A percentile compares a stretch with the other conserved stretches of the same genome.
These are phyloP conservation scores for Cymbopogon flexuosus DNA, from an alignment of 202 grass and related monocot species.

Conservation along the genomic window DNA sequence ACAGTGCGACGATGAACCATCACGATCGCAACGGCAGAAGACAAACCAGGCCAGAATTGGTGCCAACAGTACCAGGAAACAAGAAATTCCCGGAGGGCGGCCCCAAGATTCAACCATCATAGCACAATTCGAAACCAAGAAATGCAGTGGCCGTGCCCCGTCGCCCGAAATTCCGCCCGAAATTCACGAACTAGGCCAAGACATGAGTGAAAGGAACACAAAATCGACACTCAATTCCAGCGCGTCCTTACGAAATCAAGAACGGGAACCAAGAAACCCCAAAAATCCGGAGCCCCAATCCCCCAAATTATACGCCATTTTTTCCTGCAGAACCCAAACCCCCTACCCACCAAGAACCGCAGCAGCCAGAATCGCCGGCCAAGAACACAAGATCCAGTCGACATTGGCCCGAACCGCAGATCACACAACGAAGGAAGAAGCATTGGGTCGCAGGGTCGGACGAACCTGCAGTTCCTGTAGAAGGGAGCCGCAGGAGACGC, in stretches of 20 bases:
- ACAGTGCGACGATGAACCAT: background rate
- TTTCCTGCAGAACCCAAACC: background rate
- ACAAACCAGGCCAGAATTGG: background rate
- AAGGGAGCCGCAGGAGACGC: slow-evolving; percentile 58
- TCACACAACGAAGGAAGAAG: background rate
- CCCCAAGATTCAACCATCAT: background rate
- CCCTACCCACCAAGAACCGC: background rate
- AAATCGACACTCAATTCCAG: background rate
- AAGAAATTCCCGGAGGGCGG: background rate
- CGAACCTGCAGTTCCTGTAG: slow-evolving; percentile 85
- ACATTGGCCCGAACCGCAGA: background rate
- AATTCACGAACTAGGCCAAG: background rate
- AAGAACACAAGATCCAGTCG: background rate
- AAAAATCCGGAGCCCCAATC: background rate
- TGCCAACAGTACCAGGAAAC: background rate
- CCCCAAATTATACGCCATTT: background rate
- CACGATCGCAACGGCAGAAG: background rate
- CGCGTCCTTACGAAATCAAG: background rate
- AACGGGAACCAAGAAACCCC: background rate
- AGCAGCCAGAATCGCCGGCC: background rate
- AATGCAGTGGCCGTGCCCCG: background rate
- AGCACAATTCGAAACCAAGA: background rate
- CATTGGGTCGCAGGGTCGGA: background rate
- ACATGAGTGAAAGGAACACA: slow-evolving; percentile 13
- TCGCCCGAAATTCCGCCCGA: background rate